These are phyloP conservation scores for Iris pallida DNA, from an alignment of 116 monocot genomes.

Conservation along the genomic window DNA sequence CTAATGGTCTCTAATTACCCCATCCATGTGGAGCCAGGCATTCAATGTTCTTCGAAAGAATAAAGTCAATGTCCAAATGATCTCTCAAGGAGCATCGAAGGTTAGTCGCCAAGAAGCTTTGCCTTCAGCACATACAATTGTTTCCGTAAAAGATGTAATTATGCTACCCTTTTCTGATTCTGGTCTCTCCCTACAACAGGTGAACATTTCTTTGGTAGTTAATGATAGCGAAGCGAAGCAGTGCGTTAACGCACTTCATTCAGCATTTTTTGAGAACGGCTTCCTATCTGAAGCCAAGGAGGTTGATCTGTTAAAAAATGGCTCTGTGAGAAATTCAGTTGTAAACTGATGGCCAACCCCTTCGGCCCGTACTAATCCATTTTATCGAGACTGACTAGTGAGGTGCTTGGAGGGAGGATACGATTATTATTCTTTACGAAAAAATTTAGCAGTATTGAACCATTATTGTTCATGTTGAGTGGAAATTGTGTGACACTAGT, in stretches of 20 bases:
- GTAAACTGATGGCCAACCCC: neutral
- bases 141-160: neutral
- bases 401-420: neutral
- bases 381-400: neutral
- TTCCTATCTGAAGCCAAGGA: slow-evolving; percentile 33
- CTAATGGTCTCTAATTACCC: neutral
- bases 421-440: too few relatives aligned
- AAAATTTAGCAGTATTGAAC: too few relatives aligned
- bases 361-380: too few relatives aligned
- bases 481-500: too few relatives aligned
- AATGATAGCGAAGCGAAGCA: slow-evolving; percentile 81
- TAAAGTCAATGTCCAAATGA: slow-evolving; percentile 97
- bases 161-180: neutral
- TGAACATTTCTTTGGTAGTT: slow-evolving; percentile 93
- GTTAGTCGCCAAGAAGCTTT: slow-evolving; percentile 16
- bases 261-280: slow-evolving; percentile 76
- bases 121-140: neutral
- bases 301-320: slow-evolving; percentile 27
- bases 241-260: slow-evolving; percentile 74
- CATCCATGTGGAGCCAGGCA: slow-evolving; percentile 30
- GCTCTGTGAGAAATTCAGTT: neutral
- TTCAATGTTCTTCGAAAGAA: slow-evolving; percentile 76
- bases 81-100: slow-evolving; percentile 99
- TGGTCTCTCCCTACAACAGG: slow-evolving; percentile 28
- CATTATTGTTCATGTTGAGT: too few relatives aligned